Conservation (phyloP, 306 rosid species). For the Lathyrus aphaca region DNA sequence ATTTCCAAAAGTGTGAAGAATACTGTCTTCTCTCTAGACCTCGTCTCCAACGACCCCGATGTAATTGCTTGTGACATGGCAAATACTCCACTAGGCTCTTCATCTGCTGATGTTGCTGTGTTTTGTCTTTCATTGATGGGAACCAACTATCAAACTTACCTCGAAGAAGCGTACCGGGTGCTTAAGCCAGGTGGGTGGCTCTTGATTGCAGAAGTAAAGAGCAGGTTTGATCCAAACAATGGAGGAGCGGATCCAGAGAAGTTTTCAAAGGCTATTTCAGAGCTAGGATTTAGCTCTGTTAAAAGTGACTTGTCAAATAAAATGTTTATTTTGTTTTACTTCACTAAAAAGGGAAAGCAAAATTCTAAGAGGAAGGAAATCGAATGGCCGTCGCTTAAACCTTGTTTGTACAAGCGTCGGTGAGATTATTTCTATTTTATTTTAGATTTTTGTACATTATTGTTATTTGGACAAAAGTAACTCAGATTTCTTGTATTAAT, state of each 20-base stretch:
- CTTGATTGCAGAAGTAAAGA: slow-evolving; percentile 92
- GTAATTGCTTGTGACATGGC: slow-evolving; percentile 93
- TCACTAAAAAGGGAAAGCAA: slow-evolving; percentile 75
- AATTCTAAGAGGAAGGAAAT: slow-evolving; percentile 55
- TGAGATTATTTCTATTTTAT: slow-evolving; percentile 36
- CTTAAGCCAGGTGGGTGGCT: slow-evolving; percentile 93
- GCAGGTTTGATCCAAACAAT: slow-evolving; percentile 82
- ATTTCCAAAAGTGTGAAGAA: slow-evolving; percentile 80
- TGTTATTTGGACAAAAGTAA: background rate
- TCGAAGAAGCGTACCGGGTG: slow-evolving; percentile 76
- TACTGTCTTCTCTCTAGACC: slow-evolving; percentile 88
- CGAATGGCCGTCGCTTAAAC: slow-evolving; percentile 88
- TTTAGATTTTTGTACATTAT: background rate
- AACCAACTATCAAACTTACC: slow-evolving; percentile 70
- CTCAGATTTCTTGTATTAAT: background rate
- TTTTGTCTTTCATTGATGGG: slow-evolving; percentile 97
- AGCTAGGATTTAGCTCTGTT: slow-evolving; percentile 69
- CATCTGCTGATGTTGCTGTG: slow-evolving; percentile 77
- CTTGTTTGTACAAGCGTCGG: slow-evolving; percentile 92
- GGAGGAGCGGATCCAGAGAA: slow-evolving; percentile 89
- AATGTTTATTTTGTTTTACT: slow-evolving; percentile 84
- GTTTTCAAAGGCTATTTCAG: slow-evolving; percentile 66
- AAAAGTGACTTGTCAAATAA: slow-evolving; percentile 83
- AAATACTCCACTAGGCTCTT: slow-evolving; percentile 63
- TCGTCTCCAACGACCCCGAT: slow-evolving; percentile 75